Base-by-base conservation (phyloP, 768 basidiomycete genomes). In the Trametes elegans region DNA sequence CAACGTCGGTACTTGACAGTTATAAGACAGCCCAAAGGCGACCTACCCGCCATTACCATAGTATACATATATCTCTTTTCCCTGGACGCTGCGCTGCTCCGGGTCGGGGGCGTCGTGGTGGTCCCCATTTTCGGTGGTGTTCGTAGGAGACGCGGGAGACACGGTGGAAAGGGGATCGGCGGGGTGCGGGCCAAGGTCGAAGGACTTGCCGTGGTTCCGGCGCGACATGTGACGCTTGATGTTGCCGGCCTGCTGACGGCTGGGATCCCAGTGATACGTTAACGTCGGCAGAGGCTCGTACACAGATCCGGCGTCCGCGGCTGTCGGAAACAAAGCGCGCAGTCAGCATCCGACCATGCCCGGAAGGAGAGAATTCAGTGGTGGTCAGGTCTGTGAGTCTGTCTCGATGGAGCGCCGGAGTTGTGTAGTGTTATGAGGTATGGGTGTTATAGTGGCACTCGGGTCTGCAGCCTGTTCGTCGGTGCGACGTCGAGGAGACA, bases 201-300 rank as follows among this genome's bases (percentile, higher is more conserved):
- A 81, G 3, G 80, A 75, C 26, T 60, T 63, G 16, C 64, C 65
- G 43, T 64, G 38, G 61, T 57, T 23, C 56, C 61, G 35, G 32
- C 21, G 14, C 18, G 60, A 31, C 39, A 50, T 10, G 43, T 35
- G 36, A n/a, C 52, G 52, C 42, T 40, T 55, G 43, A 61, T 47
- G 32, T 61, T 59, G 38, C 45, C 48, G 32, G 68, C 63, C 38
- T 63, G 23, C 23, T 36, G 19, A 36, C 42, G 41, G 66, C 50
- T 83, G 75, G 38, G 84, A 64, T 93, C 87, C 87, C 88, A 93
- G 54, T 82, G 77, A 63, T 89, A 85, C 7, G 78, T 82, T 5
- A 94, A 69, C 7, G 71, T 73, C 1, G 91, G 91, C 61, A 81
- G 78, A 0, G 89, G 88, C 16, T 87, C 84, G 63, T 93, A 93